These are phyloP conservation scores for Corniculantispora saksenae DNA, from an alignment of 2,329 filamentous ascomycete genomes.

Conservation along the genomic window DNA sequence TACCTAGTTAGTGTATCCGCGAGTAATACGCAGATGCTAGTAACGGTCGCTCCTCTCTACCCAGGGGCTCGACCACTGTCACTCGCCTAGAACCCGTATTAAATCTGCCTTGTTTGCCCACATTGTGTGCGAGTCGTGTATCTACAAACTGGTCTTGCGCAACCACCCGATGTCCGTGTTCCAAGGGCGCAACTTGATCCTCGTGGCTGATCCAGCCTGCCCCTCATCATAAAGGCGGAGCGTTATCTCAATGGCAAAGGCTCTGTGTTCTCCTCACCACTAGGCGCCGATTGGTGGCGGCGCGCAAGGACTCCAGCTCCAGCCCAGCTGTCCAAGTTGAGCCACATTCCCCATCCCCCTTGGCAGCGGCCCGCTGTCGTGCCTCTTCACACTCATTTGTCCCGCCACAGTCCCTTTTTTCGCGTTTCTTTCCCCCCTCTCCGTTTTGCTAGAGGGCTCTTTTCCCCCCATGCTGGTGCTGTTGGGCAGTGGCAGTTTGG, in stretches of 20 bases:
- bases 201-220: neutral
- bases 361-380: no score
- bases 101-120: neutral
- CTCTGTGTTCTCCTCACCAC: neutral
- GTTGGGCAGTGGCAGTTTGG: neutral
- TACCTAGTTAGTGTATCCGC: neutral
- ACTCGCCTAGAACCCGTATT: neutral
- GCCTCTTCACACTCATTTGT: neutral
- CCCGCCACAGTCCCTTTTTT: neutral
- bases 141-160: neutral
- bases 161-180: neutral
- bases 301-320: neutral
- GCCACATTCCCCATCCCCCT: constrained; percentile 10
- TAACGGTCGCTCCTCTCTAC: neutral
- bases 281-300: constrained; percentile 10
- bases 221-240: neutral
- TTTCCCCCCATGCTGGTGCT: neutral
- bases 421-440: neutral
- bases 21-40: neutral
- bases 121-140: neutral
- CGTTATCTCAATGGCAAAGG: neutral
- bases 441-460: neutral
- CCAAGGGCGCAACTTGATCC: neutral
- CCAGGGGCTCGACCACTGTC: neutral
- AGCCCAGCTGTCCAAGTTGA: constrained; percentile 3